phyloP scores from a whole-genome alignment of 345 rosid species.

The Lepidium africanum region DNA sequence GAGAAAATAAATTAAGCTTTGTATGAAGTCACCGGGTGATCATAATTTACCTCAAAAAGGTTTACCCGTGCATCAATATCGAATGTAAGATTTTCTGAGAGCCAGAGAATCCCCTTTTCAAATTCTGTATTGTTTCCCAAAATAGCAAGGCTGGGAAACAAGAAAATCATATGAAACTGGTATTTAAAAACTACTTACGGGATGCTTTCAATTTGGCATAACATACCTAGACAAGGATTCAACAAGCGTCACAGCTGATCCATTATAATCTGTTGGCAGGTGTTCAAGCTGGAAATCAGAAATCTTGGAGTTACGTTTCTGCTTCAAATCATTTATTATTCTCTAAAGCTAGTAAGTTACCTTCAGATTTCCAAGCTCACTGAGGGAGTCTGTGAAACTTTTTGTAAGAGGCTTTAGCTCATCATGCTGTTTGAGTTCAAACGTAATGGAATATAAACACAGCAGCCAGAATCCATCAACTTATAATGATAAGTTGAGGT shows the following conservation, averaged over 20 bases:
- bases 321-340: neutral
- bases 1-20: neutral
- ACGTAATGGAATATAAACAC: constrained; percentile 7
- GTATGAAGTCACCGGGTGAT: neutral
- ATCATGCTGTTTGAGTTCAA: constrained; percentile 58
- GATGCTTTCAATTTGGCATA: constrained; percentile 1
- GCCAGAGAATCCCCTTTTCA: constrained; percentile 76
- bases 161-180: constrained; percentile 14
- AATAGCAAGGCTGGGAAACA: constrained; percentile 69
- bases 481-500: neutral
- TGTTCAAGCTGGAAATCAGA: constrained; percentile 70
- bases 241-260: constrained; percentile 83
- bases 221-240: constrained; percentile 84
- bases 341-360: constrained; percentile 30
- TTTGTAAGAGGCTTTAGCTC: constrained; percentile 85
- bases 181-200: neutral
- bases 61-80: constrained; percentile 83
- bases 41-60: constrained; percentile 71
- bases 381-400: constrained; percentile 82
- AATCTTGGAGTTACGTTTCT: constrained; percentile 11
- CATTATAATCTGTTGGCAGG: constrained; percentile 76
- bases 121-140: constrained; percentile 85
- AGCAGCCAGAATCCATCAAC: neutral
- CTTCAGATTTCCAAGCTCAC: constrained; percentile 94
- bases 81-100: constrained; percentile 72